phyloP scores from a whole-genome alignment of 2,329 filamentous ascomycete species.

The Cryphonectria radicalis region DNA sequence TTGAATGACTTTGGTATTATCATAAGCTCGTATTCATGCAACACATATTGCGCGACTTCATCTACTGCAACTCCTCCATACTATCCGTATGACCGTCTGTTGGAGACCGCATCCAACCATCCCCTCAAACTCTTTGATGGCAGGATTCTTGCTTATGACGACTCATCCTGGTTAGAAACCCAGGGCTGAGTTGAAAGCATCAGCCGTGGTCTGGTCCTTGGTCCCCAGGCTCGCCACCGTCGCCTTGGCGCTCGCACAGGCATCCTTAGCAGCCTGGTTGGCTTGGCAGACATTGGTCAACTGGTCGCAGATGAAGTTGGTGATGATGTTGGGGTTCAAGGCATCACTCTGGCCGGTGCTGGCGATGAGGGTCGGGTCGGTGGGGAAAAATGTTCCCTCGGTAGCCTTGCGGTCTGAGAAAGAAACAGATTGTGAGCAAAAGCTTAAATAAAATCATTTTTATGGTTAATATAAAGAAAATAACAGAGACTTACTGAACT shows the following conservation, averaged over 20 bases:
- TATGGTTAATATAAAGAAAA: not conserved
- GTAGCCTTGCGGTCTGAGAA: constrained; percentile 12
- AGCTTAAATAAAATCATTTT: not conserved
- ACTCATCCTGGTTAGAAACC: constrained; percentile 39
- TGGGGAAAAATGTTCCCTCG: constrained; percentile 27
- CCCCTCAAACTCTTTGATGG: not conserved
- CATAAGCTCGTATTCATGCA: not conserved
- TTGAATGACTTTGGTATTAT: not conserved
- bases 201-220: constrained; percentile 52
- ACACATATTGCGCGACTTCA: not conserved
- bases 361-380: constrained; percentile 22
- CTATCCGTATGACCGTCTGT: not conserved
- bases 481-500: constrained; percentile 10
- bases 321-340: constrained; percentile 67
- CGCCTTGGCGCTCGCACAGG: constrained; percentile 53
- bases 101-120: not conserved
- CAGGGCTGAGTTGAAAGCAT: constrained; percentile 50
- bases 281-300: constrained; percentile 62
- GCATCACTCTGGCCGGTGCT: constrained; percentile 51
- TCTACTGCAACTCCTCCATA: not conserved
- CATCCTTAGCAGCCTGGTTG: constrained; percentile 55
- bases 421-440: not conserved
- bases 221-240: constrained; percentile 55
- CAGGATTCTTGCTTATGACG: not conserved
- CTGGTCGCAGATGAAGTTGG: constrained; percentile 64